Evolutionary conservation across 2,329 filamentous ascomycete genomes (phyloP).

Genomic region (Sphaerulina musiva): DNA sequence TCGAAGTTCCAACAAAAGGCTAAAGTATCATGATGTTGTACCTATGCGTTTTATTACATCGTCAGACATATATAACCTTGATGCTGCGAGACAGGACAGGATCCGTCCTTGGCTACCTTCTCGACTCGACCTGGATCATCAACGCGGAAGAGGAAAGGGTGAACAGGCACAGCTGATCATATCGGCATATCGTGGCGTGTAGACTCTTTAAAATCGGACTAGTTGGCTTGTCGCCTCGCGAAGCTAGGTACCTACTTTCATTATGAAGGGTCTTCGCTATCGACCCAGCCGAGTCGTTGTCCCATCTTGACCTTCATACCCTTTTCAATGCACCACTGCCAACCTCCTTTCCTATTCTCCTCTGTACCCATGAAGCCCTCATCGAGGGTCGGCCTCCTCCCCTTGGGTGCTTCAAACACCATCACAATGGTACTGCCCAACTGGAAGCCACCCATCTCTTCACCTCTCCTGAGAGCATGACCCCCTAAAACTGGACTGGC

Average conservation of each 20-base stretch:
- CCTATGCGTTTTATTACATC: too few species aligned
- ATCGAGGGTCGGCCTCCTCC: conserved; percentile 50
- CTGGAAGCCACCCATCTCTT: conserved; percentile 98
- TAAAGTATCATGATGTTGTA: too few species aligned
- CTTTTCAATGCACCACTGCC: conserved; percentile 79
- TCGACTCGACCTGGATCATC: too few species aligned
- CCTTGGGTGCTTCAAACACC: conserved; percentile 87
- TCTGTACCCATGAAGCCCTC: conserved; percentile 50
- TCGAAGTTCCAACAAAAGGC: too few species aligned
- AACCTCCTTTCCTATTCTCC: conserved; percentile 57
- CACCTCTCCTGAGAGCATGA: conserved; percentile 74
- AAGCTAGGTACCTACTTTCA: neutral
- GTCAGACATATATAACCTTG: too few species aligned
- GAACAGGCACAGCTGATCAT: too few species aligned
- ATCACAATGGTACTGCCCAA: conserved; percentile 90
- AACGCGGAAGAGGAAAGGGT: too few species aligned
- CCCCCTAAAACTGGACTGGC: conserved; percentile 74
- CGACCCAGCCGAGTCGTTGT: conserved; percentile 71
- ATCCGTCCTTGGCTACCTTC: too few species aligned
- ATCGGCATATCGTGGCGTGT: too few species aligned
- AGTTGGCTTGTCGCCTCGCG: too few species aligned
- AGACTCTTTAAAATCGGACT: too few species aligned
- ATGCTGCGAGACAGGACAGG: too few species aligned
- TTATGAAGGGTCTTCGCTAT: conserved; percentile 26
- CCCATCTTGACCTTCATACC: conserved; percentile 87